phyloP scores from a whole-genome alignment of 1,139 yeast genomes.

The Pichia sp. region DNA sequence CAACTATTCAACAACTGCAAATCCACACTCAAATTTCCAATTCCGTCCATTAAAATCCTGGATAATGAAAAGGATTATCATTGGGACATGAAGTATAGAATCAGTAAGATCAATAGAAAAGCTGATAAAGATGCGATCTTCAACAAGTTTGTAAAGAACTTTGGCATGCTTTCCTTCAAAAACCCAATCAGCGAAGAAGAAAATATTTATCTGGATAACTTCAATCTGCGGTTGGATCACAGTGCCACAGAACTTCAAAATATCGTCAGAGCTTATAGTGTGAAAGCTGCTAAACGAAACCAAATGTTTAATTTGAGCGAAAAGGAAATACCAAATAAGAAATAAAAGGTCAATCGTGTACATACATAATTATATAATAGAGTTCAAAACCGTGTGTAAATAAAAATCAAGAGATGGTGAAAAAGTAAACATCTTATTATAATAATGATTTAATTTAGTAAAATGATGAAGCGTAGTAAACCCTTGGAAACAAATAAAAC shows the following conservation, averaged over 20 bases:
- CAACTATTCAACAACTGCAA: conserved; percentile 21
- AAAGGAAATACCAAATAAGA: no score
- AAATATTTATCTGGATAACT: conserved; percentile 16
- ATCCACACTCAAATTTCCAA: conserved; percentile 15
- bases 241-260: conserved; percentile 25
- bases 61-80: conserved; percentile 9
- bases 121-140: conserved; percentile 10
- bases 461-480: no score
- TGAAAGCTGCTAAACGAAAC: conserved; percentile 24
- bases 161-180: conserved; percentile 9
- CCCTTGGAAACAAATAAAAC: no score
- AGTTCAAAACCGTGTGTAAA: no score
- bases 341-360: no score
- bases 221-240: conserved; percentile 19
- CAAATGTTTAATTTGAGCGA: conserved; percentile 1
- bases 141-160: conserved; percentile 20
- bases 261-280: conserved; percentile 31
- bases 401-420: no score
- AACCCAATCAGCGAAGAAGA: conserved; percentile 15
- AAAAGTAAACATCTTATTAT: no score
- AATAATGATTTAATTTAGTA: no score
- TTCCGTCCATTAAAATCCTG: conserved; percentile 19
- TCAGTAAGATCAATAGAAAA: conserved; percentile 12
- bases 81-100: conserved; percentile 23
- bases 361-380: no score